Conservation (phyloP, 352 stramenopile genomes). For the Globisporangium perplexum region DNA sequence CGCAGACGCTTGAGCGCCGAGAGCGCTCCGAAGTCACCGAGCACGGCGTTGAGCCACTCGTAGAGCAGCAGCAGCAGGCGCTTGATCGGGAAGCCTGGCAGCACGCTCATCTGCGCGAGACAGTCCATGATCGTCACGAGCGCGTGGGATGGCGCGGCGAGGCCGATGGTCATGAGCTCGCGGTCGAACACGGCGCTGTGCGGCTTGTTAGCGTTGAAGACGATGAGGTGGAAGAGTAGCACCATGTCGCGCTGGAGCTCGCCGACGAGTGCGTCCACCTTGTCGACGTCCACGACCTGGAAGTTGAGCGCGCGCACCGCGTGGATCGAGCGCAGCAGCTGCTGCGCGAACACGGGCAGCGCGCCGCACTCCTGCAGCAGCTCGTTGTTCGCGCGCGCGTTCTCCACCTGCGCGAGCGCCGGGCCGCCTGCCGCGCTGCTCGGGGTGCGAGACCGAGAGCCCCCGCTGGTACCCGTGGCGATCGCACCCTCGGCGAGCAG, state of each 20-base stretch:
- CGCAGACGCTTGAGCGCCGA: conserved; percentile 48
- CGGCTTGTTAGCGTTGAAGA: conserved; percentile 64
- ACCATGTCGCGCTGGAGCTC: conserved; percentile 76
- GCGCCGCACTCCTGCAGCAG: conserved; percentile 68
- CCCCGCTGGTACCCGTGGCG: neutral
- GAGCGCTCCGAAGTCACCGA: conserved; percentile 49
- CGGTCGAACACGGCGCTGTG: conserved; percentile 57
- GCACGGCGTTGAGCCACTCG: conserved; percentile 56
- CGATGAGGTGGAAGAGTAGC: conserved; percentile 69
- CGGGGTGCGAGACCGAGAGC: neutral
- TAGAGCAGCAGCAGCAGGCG: conserved; percentile 64
- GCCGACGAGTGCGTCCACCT: conserved; percentile 51
- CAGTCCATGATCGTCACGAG: conserved; percentile 73
- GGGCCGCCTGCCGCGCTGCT: neutral
- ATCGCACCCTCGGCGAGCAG: conserved; percentile 56
- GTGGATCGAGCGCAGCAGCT: conserved; percentile 59
- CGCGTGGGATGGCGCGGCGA: conserved; percentile 44
- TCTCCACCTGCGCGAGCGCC: conserved; percentile 40
- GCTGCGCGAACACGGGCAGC: conserved; percentile 53
- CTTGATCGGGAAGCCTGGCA: conserved; percentile 78
- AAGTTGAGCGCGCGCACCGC: conserved; percentile 68
- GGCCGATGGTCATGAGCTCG: conserved; percentile 60
- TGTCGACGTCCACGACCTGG: conserved; percentile 62
- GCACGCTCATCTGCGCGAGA: conserved; percentile 56
- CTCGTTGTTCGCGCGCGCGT: conserved; percentile 58